Base-by-base conservation (phyloP, 192 early-diverging fungal genomes). In the Coemansia guatemalensis region DNA sequence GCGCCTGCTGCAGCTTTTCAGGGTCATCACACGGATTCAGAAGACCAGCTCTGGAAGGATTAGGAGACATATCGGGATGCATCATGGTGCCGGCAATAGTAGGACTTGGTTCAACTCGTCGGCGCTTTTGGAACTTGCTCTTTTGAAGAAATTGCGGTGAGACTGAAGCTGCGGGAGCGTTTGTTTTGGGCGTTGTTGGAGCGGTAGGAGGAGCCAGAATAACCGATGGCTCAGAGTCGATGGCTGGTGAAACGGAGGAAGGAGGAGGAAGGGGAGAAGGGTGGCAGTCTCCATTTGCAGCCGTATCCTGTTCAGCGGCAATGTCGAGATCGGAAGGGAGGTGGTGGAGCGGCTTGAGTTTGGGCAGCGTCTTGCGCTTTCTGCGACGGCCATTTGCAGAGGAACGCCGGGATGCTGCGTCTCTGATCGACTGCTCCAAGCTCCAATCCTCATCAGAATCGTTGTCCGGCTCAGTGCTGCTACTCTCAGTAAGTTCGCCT, bases 361-460 rank as follows among this genome's bases (percentile, higher is more conserved):
- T 48, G 2, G 60, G 60, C 47, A 58, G 33, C 20, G 60, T 52
- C 61, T 69, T 69, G 32, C 60, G 60, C 33, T 14, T 48, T 32
- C 8, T 32, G 30, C 30, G 30, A 32, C 30, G 30, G 8, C 4
- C 30, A 32, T 32, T 32, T 32, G 30, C 8, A 8, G 30, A 32
- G 8, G 30, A 32, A 8, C 30, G 30, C 8, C 39, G 41, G 26
- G 41, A 8, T 20, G 12, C 25, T 23, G n/a, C 0, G 26, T 39
- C 22, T 32, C 8, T 32, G 3, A 8, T 32, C 3, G 30, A 32
- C 8, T 53, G 24, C 27, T 58, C 49, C 20, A 51, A 4, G 50
- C 56, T 60, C 76, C 76, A 79, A 71, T 79, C 76, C 22, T 64
- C 67, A 58, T 79, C 76, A 14, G 59, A 52, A 20, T 73, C 76